Percentiles rank a stretch among this genome's conserved stretches.
Evolutionary conservation across 192 early-diverging fungal species (phyloP).

Genomic region (Kickxella alabastrina): DNA sequence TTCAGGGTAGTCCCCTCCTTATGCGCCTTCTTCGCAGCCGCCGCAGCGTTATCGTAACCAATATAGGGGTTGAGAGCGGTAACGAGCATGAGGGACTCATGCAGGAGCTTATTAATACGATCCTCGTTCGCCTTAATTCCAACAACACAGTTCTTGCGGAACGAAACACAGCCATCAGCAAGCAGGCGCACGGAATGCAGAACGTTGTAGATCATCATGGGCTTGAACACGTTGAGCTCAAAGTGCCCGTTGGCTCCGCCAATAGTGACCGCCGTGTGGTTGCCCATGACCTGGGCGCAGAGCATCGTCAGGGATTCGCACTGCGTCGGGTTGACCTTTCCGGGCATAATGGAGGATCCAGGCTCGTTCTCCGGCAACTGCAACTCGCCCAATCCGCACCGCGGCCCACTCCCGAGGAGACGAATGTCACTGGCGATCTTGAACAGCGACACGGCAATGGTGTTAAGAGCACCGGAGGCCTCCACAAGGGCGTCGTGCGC

Average conservation of each 20-base stretch:
- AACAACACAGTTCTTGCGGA: conserved; percentile 93
- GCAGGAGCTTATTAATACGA: conserved; percentile 79
- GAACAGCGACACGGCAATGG: conserved; percentile 90
- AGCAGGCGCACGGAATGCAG: conserved; percentile 89
- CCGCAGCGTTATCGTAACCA: conserved; percentile 89
- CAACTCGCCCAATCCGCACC: conserved; percentile 97
- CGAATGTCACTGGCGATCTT: conserved; percentile 99
- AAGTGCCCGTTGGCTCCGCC: conserved; percentile 97
- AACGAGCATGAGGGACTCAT: conserved; percentile 96
- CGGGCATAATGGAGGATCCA: conserved; percentile 99
- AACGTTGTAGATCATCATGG: conserved; percentile 97
- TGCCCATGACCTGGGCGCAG: conserved; percentile 98
- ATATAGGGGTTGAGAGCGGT: conserved; percentile 98
- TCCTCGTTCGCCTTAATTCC: conserved; percentile 94
- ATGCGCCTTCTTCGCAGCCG: conserved; percentile 96
- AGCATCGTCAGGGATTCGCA: conserved; percentile 99
- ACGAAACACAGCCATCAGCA: conserved; percentile 81
- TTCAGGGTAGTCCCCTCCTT: conserved; percentile 83
- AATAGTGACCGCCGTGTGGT: conserved; percentile 89
- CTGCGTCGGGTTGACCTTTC: conserved; percentile 99
- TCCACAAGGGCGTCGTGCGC: conserved; percentile 98
- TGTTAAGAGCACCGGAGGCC: conserved; percentile 92
- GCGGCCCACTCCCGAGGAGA: conserved; percentile 92
- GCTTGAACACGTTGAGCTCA: conserved; percentile 99
- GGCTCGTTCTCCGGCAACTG: conserved; percentile 98